A percentile compares a stretch with the other conserved stretches of the same genome.
These are phyloP conservation scores for Penicillium freii DNA, from an alignment of 2,329 filamentous ascomycete genomes.

Conservation along the genomic window DNA sequence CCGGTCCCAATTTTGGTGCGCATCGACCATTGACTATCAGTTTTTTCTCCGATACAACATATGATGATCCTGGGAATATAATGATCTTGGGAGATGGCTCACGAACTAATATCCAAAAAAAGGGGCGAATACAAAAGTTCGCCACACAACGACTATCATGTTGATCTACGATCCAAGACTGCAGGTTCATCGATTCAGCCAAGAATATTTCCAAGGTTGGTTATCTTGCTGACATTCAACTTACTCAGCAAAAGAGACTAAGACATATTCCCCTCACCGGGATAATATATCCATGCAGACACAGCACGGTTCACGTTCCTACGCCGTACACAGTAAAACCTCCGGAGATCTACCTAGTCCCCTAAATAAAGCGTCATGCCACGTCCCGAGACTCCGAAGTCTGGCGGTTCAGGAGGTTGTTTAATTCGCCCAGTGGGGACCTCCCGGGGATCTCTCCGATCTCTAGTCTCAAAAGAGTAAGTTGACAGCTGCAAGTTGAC, in stretches of 20 bases:
- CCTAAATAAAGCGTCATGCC: not conserved
- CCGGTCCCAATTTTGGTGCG: constrained; percentile 29
- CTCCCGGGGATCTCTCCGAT: constrained; percentile 32
- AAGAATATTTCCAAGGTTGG: not conserved
- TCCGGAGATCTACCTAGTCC: constrained; percentile 12
- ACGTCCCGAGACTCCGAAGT: constrained; percentile 6
- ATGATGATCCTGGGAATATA: not conserved
- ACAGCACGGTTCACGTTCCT: constrained; percentile 22
- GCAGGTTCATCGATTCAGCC: not conserved
- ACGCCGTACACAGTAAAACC: constrained; percentile 21
- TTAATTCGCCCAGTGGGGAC: constrained; percentile 25
- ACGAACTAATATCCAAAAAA: not conserved
- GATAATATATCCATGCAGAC: not conserved
- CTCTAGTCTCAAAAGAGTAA: constrained; percentile 28
- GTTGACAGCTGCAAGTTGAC: constrained; percentile 31
- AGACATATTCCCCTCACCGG: not conserved
- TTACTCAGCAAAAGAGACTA: not conserved
- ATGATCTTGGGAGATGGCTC: not conserved
- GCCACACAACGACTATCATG: not conserved
- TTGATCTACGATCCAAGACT: not conserved
- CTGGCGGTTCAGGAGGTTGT: constrained; percentile 14
- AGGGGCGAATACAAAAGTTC: not conserved
- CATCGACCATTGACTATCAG: not conserved
- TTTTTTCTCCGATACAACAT: not conserved
- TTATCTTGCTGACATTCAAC: not conserved